These are phyloP conservation scores for Kwoniella mangroviensis DNA, from an alignment of 768 basidiomycete genomes.

Conservation along the genomic window DNA sequence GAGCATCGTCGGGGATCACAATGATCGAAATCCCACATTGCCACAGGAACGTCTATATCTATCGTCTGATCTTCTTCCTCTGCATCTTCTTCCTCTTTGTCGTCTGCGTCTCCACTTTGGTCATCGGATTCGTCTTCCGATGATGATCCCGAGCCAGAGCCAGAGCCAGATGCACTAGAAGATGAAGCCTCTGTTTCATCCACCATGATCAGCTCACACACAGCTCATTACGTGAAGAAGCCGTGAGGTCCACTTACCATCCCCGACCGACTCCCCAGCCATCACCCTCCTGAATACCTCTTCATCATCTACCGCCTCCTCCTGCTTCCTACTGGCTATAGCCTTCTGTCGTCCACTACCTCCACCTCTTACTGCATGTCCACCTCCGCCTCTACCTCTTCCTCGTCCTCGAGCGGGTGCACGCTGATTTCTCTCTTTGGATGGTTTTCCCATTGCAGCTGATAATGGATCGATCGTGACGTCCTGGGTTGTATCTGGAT, in stretches of 20 bases:
- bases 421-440: slow-evolving; percentile 42
- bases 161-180: slow-evolving; percentile 4
- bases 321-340: slow-evolving; percentile 7
- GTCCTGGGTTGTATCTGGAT: no score
- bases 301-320: slow-evolving; percentile 18
- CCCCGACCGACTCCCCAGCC: slow-evolving; percentile 24
- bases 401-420: slow-evolving; percentile 30
- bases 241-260: not conserved
- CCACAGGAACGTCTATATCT: slow-evolving; percentile 69
- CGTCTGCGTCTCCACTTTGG: slow-evolving; percentile 45
- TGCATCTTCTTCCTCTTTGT: slow-evolving; percentile 60
- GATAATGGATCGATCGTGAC: not conserved
- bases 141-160: not conserved
- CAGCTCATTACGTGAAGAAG: no score
- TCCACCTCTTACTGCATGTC: slow-evolving; percentile 20
- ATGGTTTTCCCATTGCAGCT: slow-evolving; percentile 49
- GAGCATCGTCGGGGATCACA: slow-evolving; percentile 87
- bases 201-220: no score
- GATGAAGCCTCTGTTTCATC: not conserved
- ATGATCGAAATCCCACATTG: slow-evolving; percentile 99
- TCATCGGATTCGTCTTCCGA: slow-evolving; percentile 55
- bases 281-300: slow-evolving; percentile 22
- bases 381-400: slow-evolving; percentile 33
- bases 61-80: slow-evolving; percentile 54
- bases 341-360: slow-evolving; percentile 33